Evolutionary conservation across 1,139 yeast species (phyloP), one percentile per base, ranked within the genome.

Genomic region (Magnusiomyces fungicola): DNA sequence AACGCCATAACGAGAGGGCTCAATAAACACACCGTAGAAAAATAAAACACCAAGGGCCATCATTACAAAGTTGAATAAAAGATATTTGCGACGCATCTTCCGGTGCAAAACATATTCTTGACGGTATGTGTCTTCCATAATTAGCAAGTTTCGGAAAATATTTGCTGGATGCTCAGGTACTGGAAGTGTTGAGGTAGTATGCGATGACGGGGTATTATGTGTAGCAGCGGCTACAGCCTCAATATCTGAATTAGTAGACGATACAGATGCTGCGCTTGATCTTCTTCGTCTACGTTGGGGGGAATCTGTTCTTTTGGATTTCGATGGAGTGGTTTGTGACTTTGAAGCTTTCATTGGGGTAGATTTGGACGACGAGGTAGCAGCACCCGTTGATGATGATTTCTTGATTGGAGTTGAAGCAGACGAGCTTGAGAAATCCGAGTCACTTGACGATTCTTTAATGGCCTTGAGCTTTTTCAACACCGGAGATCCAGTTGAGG

Each of bases 91-190:
- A 57, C 95, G 73, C 55, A 88, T 69, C 7, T 77, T 72, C 52
- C 80, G 75, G 61, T 87, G 90, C 52, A 80, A 83, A n/a, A 74
- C 70, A 42, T 83, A 86, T 66, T 90, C 97, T 56, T 77, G 81
- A 40, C 97, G 74, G 48, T 90, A 69, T 52, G 87, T 82, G 61
- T 89, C 96, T 64, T 92, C 98, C 48, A 89, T 65, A 24, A 90
- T 83, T 46, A 92, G 71, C 56, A 92, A 67, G 63, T 89, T 88
- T 48, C 95, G 56, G 48, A 51, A 63, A 9, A 63, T 54, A 50
- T 61, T 63, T 3, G 62, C 55, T 2, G 63, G 61, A 5, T 58
- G 51, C 9, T 50, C 48, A 2, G 60, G 57, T 18, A 57, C 52
- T 19, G 56, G 50, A 45, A 3, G 27, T n/a, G 34, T 36, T 33